Percentiles rank a stretch among this genome's conserved stretches.
These are phyloP conservation scores for Globisporangium viniferum DNA, from an alignment of 352 stramenopile genomes.

Conservation along the genomic window DNA sequence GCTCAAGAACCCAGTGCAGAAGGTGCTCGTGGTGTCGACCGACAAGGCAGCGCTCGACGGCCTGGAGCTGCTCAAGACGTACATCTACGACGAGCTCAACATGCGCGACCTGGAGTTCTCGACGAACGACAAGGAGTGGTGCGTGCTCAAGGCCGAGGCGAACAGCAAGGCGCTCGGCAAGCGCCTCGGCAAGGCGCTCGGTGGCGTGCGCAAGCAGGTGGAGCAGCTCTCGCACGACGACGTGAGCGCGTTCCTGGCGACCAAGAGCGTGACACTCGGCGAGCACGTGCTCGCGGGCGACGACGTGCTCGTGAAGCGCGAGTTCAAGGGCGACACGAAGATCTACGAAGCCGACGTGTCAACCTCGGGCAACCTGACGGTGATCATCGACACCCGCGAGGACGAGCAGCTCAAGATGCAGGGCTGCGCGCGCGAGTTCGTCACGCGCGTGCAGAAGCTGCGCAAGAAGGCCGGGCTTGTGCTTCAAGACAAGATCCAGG, in stretches of 20 bases:
- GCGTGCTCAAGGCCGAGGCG: constrained; percentile 92
- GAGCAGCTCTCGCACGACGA: constrained; percentile 69
- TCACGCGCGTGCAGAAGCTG: constrained; percentile 98
- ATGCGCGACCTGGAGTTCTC: constrained; percentile 91
- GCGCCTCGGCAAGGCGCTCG: constrained; percentile 96
- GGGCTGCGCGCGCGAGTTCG: constrained; percentile 94
- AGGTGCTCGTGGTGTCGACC: constrained; percentile 94
- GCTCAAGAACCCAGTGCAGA: constrained; percentile 96
- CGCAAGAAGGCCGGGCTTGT: constrained; percentile 95
- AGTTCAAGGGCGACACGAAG: constrained; percentile 91
- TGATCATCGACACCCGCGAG: constrained; percentile 94
- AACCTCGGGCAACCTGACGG: constrained; percentile 89
- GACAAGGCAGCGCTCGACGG: constrained; percentile 77
- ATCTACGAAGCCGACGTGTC: constrained; percentile 91
- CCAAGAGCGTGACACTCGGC: constrained; percentile 78
- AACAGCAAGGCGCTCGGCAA: constrained; percentile 94
- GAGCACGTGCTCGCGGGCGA: constrained; percentile 82
- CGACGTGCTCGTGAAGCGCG: constrained; percentile 92
- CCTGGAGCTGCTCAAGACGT: constrained; percentile 84
- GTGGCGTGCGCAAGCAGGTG: constrained; percentile 86
- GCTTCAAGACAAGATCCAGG: constrained; percentile 94
- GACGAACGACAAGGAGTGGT: constrained; percentile 89
- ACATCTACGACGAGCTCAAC: constrained; percentile 98
- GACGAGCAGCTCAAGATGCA: constrained; percentile 94
- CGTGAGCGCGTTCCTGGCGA: constrained; percentile 65